phyloP scores from a whole-genome alignment of 2,329 filamentous ascomycete species.

The Elsinoe ampelina region DNA sequence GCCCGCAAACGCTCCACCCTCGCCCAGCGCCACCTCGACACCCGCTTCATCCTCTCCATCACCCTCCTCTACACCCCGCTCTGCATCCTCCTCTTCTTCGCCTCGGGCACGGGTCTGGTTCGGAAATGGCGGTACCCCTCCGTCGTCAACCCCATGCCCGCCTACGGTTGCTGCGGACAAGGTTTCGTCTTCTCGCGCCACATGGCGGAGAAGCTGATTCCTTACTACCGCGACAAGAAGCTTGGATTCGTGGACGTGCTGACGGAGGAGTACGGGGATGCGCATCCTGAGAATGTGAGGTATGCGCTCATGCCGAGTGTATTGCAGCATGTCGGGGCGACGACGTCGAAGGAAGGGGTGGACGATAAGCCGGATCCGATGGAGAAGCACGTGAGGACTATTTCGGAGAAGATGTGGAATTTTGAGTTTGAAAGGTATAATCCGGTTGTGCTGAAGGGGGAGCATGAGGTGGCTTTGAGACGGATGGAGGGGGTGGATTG shows the following conservation, averaged over 20 bases:
- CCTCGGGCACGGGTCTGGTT: constrained; percentile 32
- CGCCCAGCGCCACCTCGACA: constrained; percentile 17
- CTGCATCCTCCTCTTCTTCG: constrained; percentile 32
- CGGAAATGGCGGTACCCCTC: constrained; percentile 20
- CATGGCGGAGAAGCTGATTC: constrained; percentile 22
- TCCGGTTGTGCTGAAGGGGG: constrained; percentile 21
- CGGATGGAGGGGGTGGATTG: neutral
- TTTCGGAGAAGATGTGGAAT: constrained; percentile 32
- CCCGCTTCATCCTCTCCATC: constrained; percentile 22
- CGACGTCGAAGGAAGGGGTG: constrained; percentile 29
- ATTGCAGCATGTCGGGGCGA: constrained; percentile 37
- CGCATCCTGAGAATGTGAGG: constrained; percentile 27
- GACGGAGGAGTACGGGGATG: constrained; percentile 35
- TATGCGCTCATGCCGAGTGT: constrained; percentile 36
- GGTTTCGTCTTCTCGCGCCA: constrained; percentile 35
- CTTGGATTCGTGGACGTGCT: constrained; percentile 33
- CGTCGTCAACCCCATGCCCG: constrained; percentile 33
- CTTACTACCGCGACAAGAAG: constrained; percentile 25
- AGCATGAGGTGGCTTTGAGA: constrained; percentile 21
- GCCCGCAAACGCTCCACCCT: constrained; percentile 15
- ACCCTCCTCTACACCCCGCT: constrained; percentile 24
- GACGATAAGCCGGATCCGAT: constrained; percentile 13
- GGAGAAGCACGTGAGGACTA: constrained; percentile 23
- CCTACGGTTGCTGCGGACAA: constrained; percentile 38
- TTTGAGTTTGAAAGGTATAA: constrained; percentile 31